phyloP scores from a whole-genome alignment of 176 grass and related monocot genomes.

The sorghum (Sorghum bicolor) region DNA sequence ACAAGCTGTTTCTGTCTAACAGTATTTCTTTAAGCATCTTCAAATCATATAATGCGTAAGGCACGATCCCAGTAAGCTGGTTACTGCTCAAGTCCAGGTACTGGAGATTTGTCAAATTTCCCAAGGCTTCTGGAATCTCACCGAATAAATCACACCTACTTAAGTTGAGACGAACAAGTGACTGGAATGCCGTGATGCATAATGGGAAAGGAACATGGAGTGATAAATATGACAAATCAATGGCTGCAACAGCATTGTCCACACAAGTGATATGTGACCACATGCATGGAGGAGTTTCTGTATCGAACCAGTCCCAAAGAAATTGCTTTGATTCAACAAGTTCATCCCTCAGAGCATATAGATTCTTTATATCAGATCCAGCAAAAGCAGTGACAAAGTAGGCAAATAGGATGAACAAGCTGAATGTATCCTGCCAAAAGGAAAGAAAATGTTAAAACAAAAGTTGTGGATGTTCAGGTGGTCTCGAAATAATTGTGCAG shows the following conservation, averaged over 20 bases:
- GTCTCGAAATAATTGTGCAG: not conserved
- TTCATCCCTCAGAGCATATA: slow-evolving; percentile 45
- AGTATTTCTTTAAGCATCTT: slow-evolving; percentile 59
- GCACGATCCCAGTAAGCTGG: slow-evolving; percentile 50
- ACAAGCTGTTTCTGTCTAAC: slow-evolving; percentile 53
- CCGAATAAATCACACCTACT: slow-evolving; percentile 55
- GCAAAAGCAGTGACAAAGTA: slow-evolving; percentile 26
- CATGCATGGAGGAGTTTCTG: slow-evolving; percentile 52
- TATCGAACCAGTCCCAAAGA: slow-evolving; percentile 58
- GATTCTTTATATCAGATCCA: slow-evolving; percentile 43
- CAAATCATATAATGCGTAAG: slow-evolving; percentile 46
- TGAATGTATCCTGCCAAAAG: slow-evolving; percentile 22
- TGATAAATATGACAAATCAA: slow-evolving; percentile 50
- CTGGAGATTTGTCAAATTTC: slow-evolving; percentile 47
- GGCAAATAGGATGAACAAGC: slow-evolving; percentile 30
- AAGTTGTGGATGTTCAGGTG: not conserved
- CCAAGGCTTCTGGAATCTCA: slow-evolving; percentile 48
- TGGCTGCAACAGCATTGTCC: slow-evolving; percentile 36
- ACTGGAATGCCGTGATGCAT: slow-evolving; percentile 42
- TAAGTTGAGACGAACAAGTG: slow-evolving; percentile 50
- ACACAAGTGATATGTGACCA: slow-evolving; percentile 71
- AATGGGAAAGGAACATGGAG: slow-evolving; percentile 47
- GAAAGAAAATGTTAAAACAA: not conserved
- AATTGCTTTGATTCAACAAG: slow-evolving; percentile 34
- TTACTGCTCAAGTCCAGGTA: slow-evolving; percentile 73